These are phyloP conservation scores for Forsythia suspensa DNA, from an alignment of 257 asterid species.

Conservation along the genomic window DNA sequence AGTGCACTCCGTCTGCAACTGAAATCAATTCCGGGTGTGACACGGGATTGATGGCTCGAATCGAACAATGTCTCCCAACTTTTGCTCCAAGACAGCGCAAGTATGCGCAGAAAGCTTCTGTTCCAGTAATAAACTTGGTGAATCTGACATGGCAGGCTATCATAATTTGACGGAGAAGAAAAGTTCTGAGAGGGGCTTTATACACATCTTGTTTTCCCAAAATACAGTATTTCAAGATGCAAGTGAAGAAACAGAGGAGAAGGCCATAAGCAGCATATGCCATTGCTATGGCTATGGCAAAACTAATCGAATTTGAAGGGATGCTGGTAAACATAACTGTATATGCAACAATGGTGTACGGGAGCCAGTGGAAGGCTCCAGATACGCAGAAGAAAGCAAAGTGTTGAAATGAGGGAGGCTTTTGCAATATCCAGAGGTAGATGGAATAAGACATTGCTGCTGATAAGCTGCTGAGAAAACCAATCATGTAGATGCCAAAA, in stretches of 20 bases:
- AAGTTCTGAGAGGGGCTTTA: conserved; percentile 23
- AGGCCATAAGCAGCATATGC: conserved; percentile 51
- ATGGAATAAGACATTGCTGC: conserved; percentile 49
- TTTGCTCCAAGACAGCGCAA: conserved; percentile 56
- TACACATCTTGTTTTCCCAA: conserved; percentile 18
- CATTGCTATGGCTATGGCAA: conserved; percentile 43
- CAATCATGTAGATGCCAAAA: conserved; percentile 50
- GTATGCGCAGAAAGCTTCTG: conserved; percentile 59
- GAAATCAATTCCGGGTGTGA: conserved; percentile 48
- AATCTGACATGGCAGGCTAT: conserved; percentile 50
- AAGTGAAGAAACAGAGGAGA: conserved; percentile 42
- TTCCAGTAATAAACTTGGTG: conserved; percentile 58
- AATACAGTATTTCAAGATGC: conserved; percentile 29
- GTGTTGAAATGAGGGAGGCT: conserved; percentile 35
- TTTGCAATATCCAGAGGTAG: conserved; percentile 40
- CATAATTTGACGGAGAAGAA: conserved; percentile 45
- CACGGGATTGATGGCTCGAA: conserved; percentile 66
- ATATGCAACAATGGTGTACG: conserved; percentile 51
- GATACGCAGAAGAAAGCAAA: conserved; percentile 42
- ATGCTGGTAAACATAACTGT: conserved; percentile 24
- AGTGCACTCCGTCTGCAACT: conserved; percentile 58
- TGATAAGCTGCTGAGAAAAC: conserved; percentile 56
- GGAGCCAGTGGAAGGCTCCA: conserved; percentile 69
- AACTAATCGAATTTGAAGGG: conserved; percentile 38
- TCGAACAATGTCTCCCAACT: conserved; percentile 62